Evolutionary conservation across 352 stramenopile genomes (phyloP).

Genomic region (Phytophthora constricta): DNA sequence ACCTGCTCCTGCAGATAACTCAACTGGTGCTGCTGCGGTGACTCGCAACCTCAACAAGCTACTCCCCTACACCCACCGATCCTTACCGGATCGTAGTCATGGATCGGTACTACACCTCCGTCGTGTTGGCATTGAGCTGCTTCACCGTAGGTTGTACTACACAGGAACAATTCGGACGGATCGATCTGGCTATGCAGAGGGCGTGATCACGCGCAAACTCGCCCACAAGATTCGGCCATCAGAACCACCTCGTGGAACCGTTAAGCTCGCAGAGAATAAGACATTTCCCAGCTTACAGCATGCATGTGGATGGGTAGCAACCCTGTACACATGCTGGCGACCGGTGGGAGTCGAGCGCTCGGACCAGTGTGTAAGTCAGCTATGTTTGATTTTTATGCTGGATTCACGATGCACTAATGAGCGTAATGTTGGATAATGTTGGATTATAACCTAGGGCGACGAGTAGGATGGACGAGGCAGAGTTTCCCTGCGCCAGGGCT

Average conservation of each 20-base stretch:
- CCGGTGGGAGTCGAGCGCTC: not conserved
- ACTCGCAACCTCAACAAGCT: not conserved
- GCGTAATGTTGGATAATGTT: not conserved
- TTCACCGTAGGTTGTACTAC: not conserved
- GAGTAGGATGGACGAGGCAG: not conserved
- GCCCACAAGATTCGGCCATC: not conserved
- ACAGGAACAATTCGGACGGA: not conserved
- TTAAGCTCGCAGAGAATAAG: slow-evolving; percentile 10
- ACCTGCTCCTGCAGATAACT: not conserved
- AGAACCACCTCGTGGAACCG: not conserved
- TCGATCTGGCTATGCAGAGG: not conserved
- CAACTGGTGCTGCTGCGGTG: not conserved
- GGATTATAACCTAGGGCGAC: not conserved
- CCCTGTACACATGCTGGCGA: slow-evolving; percentile 15
- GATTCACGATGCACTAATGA: not conserved
- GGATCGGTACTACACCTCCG: slow-evolving; percentile 6
- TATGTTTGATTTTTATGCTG: slow-evolving; percentile 13
- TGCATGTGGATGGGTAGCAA: slow-evolving; percentile 11
- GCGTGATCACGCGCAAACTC: slow-evolving; percentile 3
- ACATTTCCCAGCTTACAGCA: slow-evolving; percentile 3
- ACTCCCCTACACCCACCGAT: not conserved
- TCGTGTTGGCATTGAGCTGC: not conserved
- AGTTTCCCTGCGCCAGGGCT: slow-evolving; percentile 13
- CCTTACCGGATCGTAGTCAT: not conserved
- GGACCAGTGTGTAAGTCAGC: slow-evolving; percentile 9